These are phyloP conservation scores for Skeletonema menzelii DNA, from an alignment of 108 stramenopile genomes.

Conservation along the genomic window DNA sequence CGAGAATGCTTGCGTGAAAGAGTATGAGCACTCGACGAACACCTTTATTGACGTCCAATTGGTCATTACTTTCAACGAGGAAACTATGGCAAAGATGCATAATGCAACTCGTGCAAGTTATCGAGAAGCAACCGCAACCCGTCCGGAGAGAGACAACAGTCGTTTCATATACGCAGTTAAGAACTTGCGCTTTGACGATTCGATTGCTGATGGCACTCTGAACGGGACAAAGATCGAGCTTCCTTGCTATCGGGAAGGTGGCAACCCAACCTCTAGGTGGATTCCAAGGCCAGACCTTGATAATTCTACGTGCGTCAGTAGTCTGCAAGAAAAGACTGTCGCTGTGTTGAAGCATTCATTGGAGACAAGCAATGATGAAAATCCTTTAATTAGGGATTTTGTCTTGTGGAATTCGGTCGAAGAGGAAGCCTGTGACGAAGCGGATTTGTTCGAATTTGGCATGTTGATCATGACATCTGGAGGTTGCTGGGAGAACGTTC, in stretches of 20 bases:
- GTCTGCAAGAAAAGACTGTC: conserved; percentile 15
- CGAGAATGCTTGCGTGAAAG: conserved; percentile 27
- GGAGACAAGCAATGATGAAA: conserved; percentile 38
- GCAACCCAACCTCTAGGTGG: conserved; percentile 41
- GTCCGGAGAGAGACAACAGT: conserved; percentile 1
- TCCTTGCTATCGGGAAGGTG: conserved; percentile 11
- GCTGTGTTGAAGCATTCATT: conserved; percentile 14
- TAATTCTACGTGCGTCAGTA: conserved; percentile 21
- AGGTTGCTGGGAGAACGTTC: conserved; percentile 56
- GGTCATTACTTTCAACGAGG: conserved; percentile 35
- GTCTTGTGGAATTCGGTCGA: conserved; percentile 23
- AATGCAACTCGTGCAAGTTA: conserved; percentile 10
- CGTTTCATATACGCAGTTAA: conserved; percentile 26
- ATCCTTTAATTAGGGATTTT: conserved; percentile 35
- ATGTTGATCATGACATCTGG: conserved; percentile 45
- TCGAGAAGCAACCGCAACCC: background rate
- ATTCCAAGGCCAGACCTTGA: conserved; percentile 35
- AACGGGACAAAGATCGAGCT: conserved; percentile 1
- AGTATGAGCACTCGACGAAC: conserved; percentile 3
- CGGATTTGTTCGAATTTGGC: conserved; percentile 26
- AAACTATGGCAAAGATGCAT: conserved; percentile 23
- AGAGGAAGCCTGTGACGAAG: conserved; percentile 33
- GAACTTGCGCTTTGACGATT: conserved; percentile 35
- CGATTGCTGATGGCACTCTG: conserved; percentile 27
- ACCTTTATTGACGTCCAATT: conserved; percentile 27